A percentile compares a stretch with the other conserved stretches of the same genome.
Conservation (phyloP, 805 yeast species). For the Torulaspora gathmanii region DNA sequence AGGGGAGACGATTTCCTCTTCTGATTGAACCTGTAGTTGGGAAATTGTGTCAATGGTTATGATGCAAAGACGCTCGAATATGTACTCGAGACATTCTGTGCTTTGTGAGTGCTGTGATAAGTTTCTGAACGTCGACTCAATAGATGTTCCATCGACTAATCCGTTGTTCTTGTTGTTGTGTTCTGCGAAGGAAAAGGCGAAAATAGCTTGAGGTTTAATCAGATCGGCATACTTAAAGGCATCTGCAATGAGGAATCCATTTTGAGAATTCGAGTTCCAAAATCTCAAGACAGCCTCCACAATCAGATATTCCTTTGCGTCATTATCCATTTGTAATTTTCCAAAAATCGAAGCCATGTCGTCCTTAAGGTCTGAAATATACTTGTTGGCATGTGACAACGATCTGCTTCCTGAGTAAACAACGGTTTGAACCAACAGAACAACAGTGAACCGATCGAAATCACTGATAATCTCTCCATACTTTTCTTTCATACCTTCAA, state of each 20-base stretch:
- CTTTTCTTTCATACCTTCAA: slow-evolving; percentile 33
- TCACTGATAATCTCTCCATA: slow-evolving; percentile 33
- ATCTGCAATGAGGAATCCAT: slow-evolving; percentile 56
- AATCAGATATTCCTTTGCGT: slow-evolving; percentile 40
- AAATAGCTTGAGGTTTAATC: slow-evolving; percentile 39
- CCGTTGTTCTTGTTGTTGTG: slow-evolving; percentile 32
- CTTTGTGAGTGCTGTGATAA: slow-evolving; percentile 30
- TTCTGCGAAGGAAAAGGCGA: slow-evolving; percentile 42
- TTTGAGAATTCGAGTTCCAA: slow-evolving; percentile 64
- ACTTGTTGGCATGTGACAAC: slow-evolving; percentile 65
- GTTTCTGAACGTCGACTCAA: slow-evolving; percentile 41
- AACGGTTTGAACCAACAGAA: slow-evolving; percentile 62
- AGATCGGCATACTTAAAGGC: slow-evolving; percentile 46
- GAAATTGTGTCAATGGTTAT: slow-evolving; percentile 22
- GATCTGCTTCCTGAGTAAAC: slow-evolving; percentile 87
- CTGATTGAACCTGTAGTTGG: slow-evolving; percentile 16
- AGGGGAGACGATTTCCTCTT: slow-evolving; percentile 20
- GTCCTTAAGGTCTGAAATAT: slow-evolving; percentile 41
- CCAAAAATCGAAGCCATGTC: slow-evolving; percentile 36
- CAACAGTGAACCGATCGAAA: slow-evolving; percentile 46
- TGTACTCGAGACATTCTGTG: slow-evolving; percentile 28
- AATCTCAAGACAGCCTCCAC: slow-evolving; percentile 54
- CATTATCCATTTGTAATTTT: slow-evolving; percentile 28
- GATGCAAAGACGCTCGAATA: slow-evolving; percentile 28
- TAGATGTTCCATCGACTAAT: slow-evolving; percentile 43